These are phyloP conservation scores for Takakia lepidozioides DNA, from an alignment of 225 moss, liverwort and hornwort species.

Conservation along the genomic window DNA sequence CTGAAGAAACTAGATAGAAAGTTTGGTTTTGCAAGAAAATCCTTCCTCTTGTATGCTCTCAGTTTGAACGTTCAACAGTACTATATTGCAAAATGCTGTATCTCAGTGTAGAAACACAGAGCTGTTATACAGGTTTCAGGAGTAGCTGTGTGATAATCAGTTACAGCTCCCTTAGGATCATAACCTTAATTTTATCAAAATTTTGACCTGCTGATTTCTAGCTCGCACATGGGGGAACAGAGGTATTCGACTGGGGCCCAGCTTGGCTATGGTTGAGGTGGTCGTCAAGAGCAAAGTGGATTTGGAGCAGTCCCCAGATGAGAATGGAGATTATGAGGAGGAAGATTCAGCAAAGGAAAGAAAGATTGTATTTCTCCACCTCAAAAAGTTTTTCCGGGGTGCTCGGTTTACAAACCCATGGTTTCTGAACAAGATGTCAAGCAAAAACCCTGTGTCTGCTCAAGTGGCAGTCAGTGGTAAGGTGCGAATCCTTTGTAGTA, in stretches of 20 bases:
- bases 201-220: too few relatives aligned
- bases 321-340: conserved; percentile 7
- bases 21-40: too few relatives aligned
- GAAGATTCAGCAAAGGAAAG: conserved; percentile 27
- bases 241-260: conserved; percentile 56
- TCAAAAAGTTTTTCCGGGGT: conserved; percentile 90
- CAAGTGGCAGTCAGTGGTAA: conserved; percentile 92
- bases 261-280: conserved; percentile 80
- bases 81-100: too few relatives aligned
- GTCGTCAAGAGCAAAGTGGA: conserved; percentile 85
- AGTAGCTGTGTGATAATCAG: too few relatives aligned
- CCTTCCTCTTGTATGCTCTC: too few relatives aligned
- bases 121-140: too few relatives aligned
- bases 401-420: conserved; percentile 66
- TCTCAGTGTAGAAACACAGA: too few relatives aligned
- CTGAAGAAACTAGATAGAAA: too few relatives aligned
- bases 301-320: conserved; percentile 22
- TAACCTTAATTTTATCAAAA: too few relatives aligned
- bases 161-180: too few relatives aligned
- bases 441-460: conserved; percentile 58
- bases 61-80: too few relatives aligned
- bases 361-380: conserved; percentile 69
- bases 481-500: conserved; percentile 29
- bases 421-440: conserved; percentile 78
- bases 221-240: conserved; percentile 20